Conservation (phyloP, 2,329 filamentous ascomycete genomes). For the Leptosphaerulina australis region DNA sequence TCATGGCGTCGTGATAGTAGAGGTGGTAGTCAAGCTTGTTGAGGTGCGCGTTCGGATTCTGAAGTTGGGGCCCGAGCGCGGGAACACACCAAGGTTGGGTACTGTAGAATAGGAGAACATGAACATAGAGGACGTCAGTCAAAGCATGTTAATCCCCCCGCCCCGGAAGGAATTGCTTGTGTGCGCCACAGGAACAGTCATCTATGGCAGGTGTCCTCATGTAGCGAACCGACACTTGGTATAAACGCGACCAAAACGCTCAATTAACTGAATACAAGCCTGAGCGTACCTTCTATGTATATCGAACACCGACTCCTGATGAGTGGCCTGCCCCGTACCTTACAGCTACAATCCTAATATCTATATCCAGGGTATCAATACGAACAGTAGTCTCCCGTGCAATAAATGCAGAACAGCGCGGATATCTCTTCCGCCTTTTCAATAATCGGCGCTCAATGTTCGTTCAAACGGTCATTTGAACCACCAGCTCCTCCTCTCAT, state of each 20-base stretch:
- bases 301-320: background rate
- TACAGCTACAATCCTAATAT: constrained; percentile 13
- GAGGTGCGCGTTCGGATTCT: too few relatives aligned
- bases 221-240: too few relatives aligned
- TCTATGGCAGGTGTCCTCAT: too few relatives aligned
- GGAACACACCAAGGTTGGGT: too few relatives aligned
- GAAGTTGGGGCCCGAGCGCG: too few relatives aligned
- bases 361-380: constrained; percentile 22
- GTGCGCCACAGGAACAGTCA: too few relatives aligned
- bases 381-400: constrained; percentile 11
- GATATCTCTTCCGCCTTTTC: background rate
- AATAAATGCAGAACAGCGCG: constrained; percentile 3
- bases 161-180: too few relatives aligned
- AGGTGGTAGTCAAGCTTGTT: too few relatives aligned
- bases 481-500: constrained; percentile 48
- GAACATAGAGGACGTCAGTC: too few relatives aligned
- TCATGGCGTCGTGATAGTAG: too few relatives aligned
- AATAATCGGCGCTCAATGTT: background rate
- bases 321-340: background rate
- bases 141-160: too few relatives aligned
- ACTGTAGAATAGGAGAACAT: too few relatives aligned
- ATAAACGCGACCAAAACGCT: background rate
- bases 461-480: constrained; percentile 11
- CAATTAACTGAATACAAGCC: background rate
- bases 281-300: background rate